Evolutionary conservation across 2,329 filamentous ascomycete genomes (phyloP), one percentile per base, ranked within the genome.

Genomic region (Fonsecaea monophora): DNA sequence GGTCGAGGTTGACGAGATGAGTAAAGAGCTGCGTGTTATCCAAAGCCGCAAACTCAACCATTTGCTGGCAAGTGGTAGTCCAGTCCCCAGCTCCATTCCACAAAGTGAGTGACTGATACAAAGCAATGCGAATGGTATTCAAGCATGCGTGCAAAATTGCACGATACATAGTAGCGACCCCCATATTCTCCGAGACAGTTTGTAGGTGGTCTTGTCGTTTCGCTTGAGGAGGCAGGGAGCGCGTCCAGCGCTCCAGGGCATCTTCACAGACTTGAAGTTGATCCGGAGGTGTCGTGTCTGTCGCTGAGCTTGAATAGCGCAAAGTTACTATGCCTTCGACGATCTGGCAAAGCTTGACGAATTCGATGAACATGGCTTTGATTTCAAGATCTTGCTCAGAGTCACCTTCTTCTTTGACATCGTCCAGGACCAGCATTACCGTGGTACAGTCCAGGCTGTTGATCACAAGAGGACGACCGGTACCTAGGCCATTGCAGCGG

Each of bases 361-460:
- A 60, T 45, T 60, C 58, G 34, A 60, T 60, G 45, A 60, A 60
- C 53, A 60, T 60, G 9, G 58, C 42, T 25, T 60, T 60, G 15
- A 60, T 30, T 13, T 60, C 58, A 18, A 60, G 25, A 30, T 60
- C 58, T 50, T 53, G 42, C 25, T 60, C 30, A 10, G 58, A 53
- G 45, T 60, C 58, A 18, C 58, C 58, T 37, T 60, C 58, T 30
- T 60, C 58, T 25, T 35, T 15, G 10, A 60, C 32, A n/a, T 60
- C 58, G 2, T 40, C 40, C n/a, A 50, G 58, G 15, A 53, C 45
- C 10, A 60, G 45, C 58, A 60, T 60, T 4, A 15, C 13, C 9
- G 45, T 60, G 32, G 25, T 50, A 30, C 58, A 60, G 45, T 60
- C 58, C 9, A 60, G 42, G 35, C 58, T 60, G 45, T 60, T 60